Percentiles rank a stretch among this genome's conserved stretches.
These are phyloP conservation scores for Fusarium decemcellulare DNA, from an alignment of 2,329 filamentous ascomycete species.

Conservation along the genomic window DNA sequence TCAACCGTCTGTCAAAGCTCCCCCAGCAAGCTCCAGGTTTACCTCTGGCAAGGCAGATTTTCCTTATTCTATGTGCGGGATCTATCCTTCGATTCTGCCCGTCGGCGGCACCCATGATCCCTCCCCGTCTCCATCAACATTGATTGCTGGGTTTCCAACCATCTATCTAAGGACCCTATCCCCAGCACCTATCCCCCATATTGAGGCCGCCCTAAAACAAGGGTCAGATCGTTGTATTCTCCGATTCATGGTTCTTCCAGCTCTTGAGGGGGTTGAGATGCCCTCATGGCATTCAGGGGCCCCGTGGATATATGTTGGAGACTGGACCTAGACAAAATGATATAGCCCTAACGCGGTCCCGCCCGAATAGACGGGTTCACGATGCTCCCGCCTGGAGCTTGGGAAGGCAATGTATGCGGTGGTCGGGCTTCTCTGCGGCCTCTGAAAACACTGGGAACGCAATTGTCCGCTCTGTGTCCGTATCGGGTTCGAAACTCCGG, in stretches of 20 bases:
- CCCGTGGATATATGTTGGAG: slow-evolving; percentile 14
- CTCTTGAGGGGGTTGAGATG: slow-evolving; percentile 6
- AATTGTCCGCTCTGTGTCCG: not conserved
- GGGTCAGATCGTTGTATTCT: slow-evolving; percentile 16
- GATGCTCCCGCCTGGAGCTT: not conserved
- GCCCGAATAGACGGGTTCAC: not conserved
- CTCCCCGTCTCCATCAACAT: slow-evolving; percentile 8
- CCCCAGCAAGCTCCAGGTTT: slow-evolving; percentile 5
- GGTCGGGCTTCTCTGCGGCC: not conserved
- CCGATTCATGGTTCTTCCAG: not conserved
- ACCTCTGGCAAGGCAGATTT: slow-evolving; percentile 28
- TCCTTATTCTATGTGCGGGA: not conserved
- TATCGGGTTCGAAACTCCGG: not conserved
- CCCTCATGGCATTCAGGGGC: slow-evolving; percentile 20
- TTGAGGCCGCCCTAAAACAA: slow-evolving; percentile 25
- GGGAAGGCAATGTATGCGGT: slow-evolving; percentile 3
- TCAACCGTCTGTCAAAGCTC: slow-evolving; percentile 20
- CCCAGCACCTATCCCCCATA: slow-evolving; percentile 5
- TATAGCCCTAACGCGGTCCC: not conserved
- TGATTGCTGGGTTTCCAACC: not conserved
- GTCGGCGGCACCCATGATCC: slow-evolving; percentile 2
- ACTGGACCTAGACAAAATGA: not conserved
- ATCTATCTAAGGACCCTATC: not conserved
- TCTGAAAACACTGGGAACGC: not conserved
- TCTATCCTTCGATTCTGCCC: slow-evolving; percentile 5